A percentile compares a stretch with the other conserved stretches of the same genome.
Conservation (phyloP, 345 rosid species). For the Acer saccharum region DNA sequence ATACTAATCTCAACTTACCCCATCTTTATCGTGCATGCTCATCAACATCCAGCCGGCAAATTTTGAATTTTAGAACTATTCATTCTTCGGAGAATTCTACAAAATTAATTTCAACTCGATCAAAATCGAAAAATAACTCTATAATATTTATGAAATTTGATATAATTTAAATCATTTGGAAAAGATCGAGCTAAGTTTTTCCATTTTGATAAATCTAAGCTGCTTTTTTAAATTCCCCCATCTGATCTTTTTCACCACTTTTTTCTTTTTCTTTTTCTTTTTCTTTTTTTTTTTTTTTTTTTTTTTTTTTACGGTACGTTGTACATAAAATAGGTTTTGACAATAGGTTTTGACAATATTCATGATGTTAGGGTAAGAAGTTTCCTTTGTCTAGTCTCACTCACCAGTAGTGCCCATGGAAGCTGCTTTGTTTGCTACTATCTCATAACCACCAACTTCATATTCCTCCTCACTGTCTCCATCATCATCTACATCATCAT, state of each 20-base stretch:
- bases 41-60: background rate
- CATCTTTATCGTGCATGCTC: background rate
- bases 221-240: background rate
- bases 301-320: background rate
- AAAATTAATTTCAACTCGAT: background rate
- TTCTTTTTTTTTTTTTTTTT: too few relatives aligned
- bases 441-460: conserved; percentile 57
- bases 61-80: background rate
- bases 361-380: conserved; percentile 2
- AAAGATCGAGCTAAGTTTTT: too few relatives aligned
- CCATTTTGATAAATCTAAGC: background rate
- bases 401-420: conserved; percentile 24
- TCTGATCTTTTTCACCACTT: background rate
- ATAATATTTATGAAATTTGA: too few relatives aligned
- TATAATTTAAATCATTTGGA: too few relatives aligned
- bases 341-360: conserved; percentile 4
- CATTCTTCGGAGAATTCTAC: background rate
- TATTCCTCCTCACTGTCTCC: conserved; percentile 26
- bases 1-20: background rate
- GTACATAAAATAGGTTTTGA: conserved; percentile 9
- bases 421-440: conserved; percentile 56
- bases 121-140: background rate
- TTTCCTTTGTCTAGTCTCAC: conserved; percentile 23
- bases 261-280: too few relatives aligned
- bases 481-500: conserved; percentile 23